These are phyloP conservation scores for Pseudonitzschia pungens DNA, from an alignment of 108 stramenopile genomes.

Conservation along the genomic window DNA sequence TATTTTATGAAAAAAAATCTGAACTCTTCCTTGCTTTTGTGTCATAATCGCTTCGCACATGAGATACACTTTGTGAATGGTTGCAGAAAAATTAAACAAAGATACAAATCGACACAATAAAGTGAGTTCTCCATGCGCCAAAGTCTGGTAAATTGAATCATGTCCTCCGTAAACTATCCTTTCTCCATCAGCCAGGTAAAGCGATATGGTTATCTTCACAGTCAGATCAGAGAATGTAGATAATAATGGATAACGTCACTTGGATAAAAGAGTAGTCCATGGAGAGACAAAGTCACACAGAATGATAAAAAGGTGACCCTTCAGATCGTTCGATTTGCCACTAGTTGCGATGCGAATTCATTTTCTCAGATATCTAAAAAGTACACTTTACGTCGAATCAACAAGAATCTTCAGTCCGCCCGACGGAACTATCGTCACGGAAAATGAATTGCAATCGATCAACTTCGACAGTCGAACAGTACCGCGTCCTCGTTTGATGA, in stretches of 20 bases:
- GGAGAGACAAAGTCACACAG: neutral
- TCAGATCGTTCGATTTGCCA: neutral
- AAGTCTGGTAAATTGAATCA: too few relatives aligned
- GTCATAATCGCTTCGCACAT: too few relatives aligned
- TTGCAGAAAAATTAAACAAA: too few relatives aligned
- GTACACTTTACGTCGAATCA: constrained; percentile 38
- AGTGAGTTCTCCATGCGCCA: too few relatives aligned
- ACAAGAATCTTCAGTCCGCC: constrained; percentile 32
- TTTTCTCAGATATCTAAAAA: constrained; percentile 24
- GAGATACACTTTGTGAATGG: too few relatives aligned
- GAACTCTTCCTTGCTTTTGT: too few relatives aligned
- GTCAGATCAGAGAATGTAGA: constrained; percentile 37
- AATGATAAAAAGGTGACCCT: neutral
- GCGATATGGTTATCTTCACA: constrained; percentile 10
- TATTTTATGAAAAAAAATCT: too few relatives aligned
- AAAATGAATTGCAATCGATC: constrained; percentile 15
- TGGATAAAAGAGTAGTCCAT: constrained; percentile 8
- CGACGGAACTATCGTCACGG: constrained; percentile 34
- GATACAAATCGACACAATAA: too few relatives aligned
- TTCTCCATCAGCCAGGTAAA: constrained; percentile 13
- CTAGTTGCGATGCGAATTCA: neutral
- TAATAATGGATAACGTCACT: constrained; percentile 26
- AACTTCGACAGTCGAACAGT: neutral
- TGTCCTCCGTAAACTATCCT: neutral
- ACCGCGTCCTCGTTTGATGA: neutral